Evolutionary conservation across 805 yeast genomes (phyloP), one percentile per base, ranked within the genome.

Genomic region (Candida pini): DNA sequence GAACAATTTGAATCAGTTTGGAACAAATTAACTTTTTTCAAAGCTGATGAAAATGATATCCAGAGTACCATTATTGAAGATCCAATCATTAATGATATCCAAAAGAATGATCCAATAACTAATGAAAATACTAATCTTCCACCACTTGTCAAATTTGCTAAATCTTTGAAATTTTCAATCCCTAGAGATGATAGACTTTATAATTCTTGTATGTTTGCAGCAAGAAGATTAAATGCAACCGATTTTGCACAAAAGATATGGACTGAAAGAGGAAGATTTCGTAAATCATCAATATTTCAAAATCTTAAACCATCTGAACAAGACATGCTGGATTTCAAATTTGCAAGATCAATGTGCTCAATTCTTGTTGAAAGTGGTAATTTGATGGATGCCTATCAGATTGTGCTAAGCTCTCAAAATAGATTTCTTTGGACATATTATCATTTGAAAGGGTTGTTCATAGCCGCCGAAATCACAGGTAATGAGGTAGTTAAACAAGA

Each of bases 251-350:
- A 76, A 36, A 56, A 60, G 18, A 64, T 84, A 1, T 88, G 96
- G 95, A 56, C 60, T 2, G 95, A 84, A 49, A 72, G 97, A 48
- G 96, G 96, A 2, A 41, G 54, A 16, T 87, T 70, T 59, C 66
- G 96, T 33, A 74, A 73, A 39, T 67, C 83, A 0, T 17, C 30
- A 0, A 43, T 45, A 3, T 88, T 82, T 63, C 71, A 65, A 33
- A 24, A 37, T 0, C 49, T 76, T 13, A 32, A 63, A 1, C 47
- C 60, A 8, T 34, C 37, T 0, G 53, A 46, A 19, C 75, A 71
- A 44, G 69, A 69, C 28, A 50, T 54, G 4, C 55, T 66, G 4
- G 90, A 81, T 49, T 77, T 77, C 53, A 66, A 62, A 38, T 86
- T 88, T 66, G 96, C 96, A 2, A 58, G 72, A 18, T 65, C 74